These are phyloP conservation scores for Candida tibetensis DNA, from an alignment of 805 yeast genomes.

Conservation along the genomic window DNA sequence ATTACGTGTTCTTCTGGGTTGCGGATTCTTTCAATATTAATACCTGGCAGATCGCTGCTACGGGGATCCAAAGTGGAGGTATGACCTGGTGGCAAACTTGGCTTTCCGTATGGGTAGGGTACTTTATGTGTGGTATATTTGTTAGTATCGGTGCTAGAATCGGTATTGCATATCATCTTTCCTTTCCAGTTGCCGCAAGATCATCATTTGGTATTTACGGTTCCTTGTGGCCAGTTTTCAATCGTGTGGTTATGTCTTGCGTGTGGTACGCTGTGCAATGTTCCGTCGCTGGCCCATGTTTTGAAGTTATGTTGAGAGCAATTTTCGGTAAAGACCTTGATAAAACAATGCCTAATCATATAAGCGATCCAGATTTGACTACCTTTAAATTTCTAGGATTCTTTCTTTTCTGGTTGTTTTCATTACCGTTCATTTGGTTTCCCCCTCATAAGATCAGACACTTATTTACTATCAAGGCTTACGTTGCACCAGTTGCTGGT, in stretches of 20 bases:
- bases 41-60: slow-evolving; percentile 89
- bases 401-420: slow-evolving; percentile 77
- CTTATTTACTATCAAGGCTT: slow-evolving; percentile 78
- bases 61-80: slow-evolving; percentile 70
- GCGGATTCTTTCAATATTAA: slow-evolving; percentile 88
- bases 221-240: slow-evolving; percentile 82
- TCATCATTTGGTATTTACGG: slow-evolving; percentile 87
- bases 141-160: slow-evolving; percentile 71
- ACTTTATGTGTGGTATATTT: slow-evolving; percentile 64
- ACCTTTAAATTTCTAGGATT: slow-evolving; percentile 72
- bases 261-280: slow-evolving; percentile 89
- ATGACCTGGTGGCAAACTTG: slow-evolving; percentile 90
- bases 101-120: slow-evolving; percentile 87
- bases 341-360: slow-evolving; percentile 60
- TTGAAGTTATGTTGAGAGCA: slow-evolving; percentile 69
- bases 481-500: slow-evolving; percentile 78
- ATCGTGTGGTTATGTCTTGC: slow-evolving; percentile 83
- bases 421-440: slow-evolving; percentile 77
- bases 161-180: slow-evolving; percentile 76
- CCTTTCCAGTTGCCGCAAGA: slow-evolving; percentile 81
- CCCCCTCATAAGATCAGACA: slow-evolving; percentile 82
- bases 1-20: slow-evolving; percentile 78
- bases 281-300: slow-evolving; percentile 82
- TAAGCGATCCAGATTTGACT: slow-evolving; percentile 58
- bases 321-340: slow-evolving; percentile 65